Base-by-base conservation (phyloP, 306 rosid genomes). In the Adenanthera pavonina region DNA sequence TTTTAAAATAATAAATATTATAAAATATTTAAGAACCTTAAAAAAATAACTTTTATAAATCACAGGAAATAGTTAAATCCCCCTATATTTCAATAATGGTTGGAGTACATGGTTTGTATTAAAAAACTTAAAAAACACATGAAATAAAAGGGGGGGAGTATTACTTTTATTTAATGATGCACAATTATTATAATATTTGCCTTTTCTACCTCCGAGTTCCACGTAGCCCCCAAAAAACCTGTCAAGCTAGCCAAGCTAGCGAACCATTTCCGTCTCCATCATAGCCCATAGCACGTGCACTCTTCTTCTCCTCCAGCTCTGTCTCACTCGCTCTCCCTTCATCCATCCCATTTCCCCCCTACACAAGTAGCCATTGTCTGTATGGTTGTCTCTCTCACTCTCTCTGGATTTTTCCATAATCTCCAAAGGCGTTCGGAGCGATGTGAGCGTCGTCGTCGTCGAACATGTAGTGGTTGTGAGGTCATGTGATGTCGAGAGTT, bases 401-500 rank as follows among this genome's bases (percentile, higher is more conserved):
- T 30, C 38, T 56, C 48, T 38, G 20, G 13, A 36, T 36, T 54
- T 38, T 53, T n/a, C 48, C 62, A 36, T 53, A 72, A 72, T 72
- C 77, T 52, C 7, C 16, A 10, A 17, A 68, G 75, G 30, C 56
- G n/a, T 8, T 19, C 14, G 19, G 74, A 65, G 73, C 38, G n/a
- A 20, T 20, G 11, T 53, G 9, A 30, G 15, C 17, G 10, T 25
- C 30, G 30, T 25, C 30, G 2, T 4, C 0, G n/a, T 65, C 51
- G 15, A 7, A 0, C 60, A 16, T 76, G 80, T 71, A 52, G 35
- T 79, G 19, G 65, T 67, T 49, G 47, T 36, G 20, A 13, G 60
- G 47, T 20, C 59, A 69, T 77, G 66, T 78, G 74, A 78, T 75
- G 86, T 10, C 65, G 70, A 9, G 12, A 38, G n/a, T 25, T 53